Evolutionary conservation across 2,329 filamentous ascomycete species (phyloP).

Genomic region (Trichoderma semiorbis): DNA sequence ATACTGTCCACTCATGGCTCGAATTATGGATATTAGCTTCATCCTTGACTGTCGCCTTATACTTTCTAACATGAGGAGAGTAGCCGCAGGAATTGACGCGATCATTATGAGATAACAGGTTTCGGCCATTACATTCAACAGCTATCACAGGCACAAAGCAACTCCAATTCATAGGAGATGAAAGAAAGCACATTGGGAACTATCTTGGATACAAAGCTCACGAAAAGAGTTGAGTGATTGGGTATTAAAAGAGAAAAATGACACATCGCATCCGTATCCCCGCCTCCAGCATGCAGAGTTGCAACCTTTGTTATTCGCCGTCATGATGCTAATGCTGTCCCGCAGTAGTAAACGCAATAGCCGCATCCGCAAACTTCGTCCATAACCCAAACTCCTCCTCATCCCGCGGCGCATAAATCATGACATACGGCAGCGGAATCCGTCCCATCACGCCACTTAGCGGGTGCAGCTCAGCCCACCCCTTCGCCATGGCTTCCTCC

Average conservation of each 20-base stretch:
- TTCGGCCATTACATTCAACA: not conserved
- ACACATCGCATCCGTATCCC: not conserved
- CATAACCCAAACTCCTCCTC: conserved; percentile 32
- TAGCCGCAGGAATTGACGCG: too few relatives aligned
- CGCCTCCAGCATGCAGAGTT: not conserved
- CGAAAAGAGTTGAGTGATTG: not conserved
- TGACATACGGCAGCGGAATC: conserved; percentile 30
- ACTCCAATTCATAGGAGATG: not conserved
- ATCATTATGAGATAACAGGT: not conserved
- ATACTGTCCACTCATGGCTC: not conserved
- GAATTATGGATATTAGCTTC: not conserved
- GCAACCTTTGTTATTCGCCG: not conserved
- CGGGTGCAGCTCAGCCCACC: conserved; percentile 41
- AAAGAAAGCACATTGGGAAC: not conserved
- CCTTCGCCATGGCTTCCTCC: conserved; percentile 31
- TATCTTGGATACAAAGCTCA: not conserved
- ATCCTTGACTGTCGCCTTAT: not conserved
- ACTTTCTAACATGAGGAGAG: not conserved
- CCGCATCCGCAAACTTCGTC: conserved; percentile 24
- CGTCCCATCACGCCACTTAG: conserved; percentile 22
- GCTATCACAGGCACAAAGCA: not conserved
- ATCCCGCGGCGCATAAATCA: conserved; percentile 41
- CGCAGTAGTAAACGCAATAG: conserved; percentile 19
- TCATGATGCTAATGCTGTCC: not conserved
- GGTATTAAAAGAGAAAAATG: not conserved